These are phyloP conservation scores for Lactarius hatsudake DNA, from an alignment of 768 basidiomycete species.

Conservation along the genomic window DNA sequence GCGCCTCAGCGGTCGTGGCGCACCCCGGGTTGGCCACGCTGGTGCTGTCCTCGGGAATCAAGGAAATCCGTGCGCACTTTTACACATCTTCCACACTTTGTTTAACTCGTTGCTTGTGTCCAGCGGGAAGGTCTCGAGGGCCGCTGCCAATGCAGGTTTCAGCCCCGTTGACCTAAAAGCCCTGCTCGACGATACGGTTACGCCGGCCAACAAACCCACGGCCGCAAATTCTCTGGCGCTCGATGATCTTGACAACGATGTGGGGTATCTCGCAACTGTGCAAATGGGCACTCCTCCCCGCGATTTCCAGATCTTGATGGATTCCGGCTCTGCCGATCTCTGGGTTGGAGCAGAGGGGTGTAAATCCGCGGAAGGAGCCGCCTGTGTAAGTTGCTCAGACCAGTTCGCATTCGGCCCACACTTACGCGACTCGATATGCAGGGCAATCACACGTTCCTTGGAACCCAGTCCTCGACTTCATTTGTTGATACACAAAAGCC, in stretches of 20 bases:
- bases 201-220: slow-evolving; percentile 42
- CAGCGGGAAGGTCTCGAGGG: background rate
- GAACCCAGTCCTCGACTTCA: slow-evolving; percentile 55
- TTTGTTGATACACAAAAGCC: slow-evolving; percentile 51
- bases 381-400: slow-evolving; percentile 38
- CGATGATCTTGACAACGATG: slow-evolving; percentile 61
- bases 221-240: slow-evolving; percentile 59
- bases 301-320: slow-evolving; percentile 45
- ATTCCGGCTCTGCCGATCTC: slow-evolving; percentile 46
- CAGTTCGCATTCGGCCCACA: no score
- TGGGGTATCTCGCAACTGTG: slow-evolving; percentile 48
- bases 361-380: slow-evolving; percentile 34
- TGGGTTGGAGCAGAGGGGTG: slow-evolving; percentile 43
- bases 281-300: slow-evolving; percentile 45
- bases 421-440: slow-evolving; percentile 24
- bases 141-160: slow-evolving; percentile 33
- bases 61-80: slow-evolving; percentile 22
- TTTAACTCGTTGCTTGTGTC: background rate
- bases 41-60: slow-evolving; percentile 21
- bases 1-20: background rate
- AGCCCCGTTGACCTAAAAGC: slow-evolving; percentile 39
- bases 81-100: background rate
- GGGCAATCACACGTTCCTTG: slow-evolving; percentile 69
- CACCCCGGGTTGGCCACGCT: slow-evolving; percentile 2
- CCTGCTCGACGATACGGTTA: slow-evolving; percentile 38